Evolutionary conservation across 1,284 basidiomycete genomes (phyloP).

Genomic region (Phlebopus sp.): DNA sequence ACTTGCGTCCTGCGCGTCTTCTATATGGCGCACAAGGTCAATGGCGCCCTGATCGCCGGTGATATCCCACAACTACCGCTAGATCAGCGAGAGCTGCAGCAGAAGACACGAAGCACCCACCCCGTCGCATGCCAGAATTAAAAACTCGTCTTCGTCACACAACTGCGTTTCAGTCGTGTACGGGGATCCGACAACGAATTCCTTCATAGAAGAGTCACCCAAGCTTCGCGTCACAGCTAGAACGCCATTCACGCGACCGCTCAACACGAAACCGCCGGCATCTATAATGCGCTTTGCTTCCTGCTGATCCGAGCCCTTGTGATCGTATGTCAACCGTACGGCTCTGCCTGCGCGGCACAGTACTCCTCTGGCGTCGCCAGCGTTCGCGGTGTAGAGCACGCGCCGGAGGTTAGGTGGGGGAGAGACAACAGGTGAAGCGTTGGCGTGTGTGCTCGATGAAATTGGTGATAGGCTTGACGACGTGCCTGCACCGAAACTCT

Average conservation of each 20-base stretch:
- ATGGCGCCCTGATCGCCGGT: constrained; percentile 90
- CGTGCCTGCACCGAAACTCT: constrained; percentile 47
- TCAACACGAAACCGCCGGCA: constrained; percentile 98
- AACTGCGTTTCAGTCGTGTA: constrained; percentile 97
- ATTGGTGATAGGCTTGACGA: constrained; percentile 31
- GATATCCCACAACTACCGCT: constrained; percentile 92
- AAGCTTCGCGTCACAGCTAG: constrained; percentile 95
- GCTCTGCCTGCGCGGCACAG: constrained; percentile 88
- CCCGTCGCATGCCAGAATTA: constrained; percentile 97
- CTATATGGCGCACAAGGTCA: constrained; percentile 73
- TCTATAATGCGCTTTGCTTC: constrained; percentile 98
- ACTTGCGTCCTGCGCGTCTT: constrained; percentile 84
- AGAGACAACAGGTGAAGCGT: constrained; percentile 34
- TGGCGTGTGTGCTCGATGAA: constrained; percentile 24
- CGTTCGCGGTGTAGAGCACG: constrained; percentile 95
- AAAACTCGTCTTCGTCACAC: constrained; percentile 87
- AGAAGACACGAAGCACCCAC: constrained; percentile 48
- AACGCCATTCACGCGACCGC: constrained; percentile 96
- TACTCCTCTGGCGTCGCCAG: constrained; percentile 90
- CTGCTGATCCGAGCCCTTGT: constrained; percentile 96
- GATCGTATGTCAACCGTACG: constrained; percentile 94
- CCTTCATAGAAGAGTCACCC: constrained; percentile 98
- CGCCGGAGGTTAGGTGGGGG: constrained; percentile 57
- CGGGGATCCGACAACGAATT: constrained; percentile 96
- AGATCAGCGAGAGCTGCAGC: constrained; percentile 8